These are phyloP conservation scores for Blastocystis sp. DNA, from an alignment of 352 stramenopile genomes.

Conservation along the genomic window DNA sequence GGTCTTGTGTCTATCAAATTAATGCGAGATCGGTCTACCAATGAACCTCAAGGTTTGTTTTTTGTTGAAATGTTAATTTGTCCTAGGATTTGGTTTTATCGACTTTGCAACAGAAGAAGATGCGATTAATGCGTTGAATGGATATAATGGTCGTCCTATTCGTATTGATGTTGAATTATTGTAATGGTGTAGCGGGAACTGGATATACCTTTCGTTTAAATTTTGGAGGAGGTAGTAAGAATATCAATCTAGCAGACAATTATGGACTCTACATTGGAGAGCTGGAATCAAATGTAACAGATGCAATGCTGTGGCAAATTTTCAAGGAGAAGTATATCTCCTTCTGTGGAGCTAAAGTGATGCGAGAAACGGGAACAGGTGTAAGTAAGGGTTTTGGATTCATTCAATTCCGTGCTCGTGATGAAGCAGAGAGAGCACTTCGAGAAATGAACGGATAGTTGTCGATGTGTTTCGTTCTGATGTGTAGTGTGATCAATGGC, in stretches of 20 bases:
- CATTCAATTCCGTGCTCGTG: slow-evolving; percentile 47
- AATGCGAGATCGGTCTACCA: slow-evolving; percentile 48
- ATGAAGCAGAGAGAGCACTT: slow-evolving; percentile 19
- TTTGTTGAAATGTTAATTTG: background rate
- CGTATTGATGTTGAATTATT: background rate
- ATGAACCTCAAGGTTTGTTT: slow-evolving; percentile 3
- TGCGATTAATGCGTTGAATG: slow-evolving; percentile 46
- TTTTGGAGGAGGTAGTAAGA: slow-evolving; percentile 11
- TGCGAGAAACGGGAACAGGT: slow-evolving; percentile 32
- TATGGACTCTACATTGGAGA: slow-evolving; percentile 53
- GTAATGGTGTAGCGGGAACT: slow-evolving; percentile 21
- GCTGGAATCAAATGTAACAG: slow-evolving; percentile 28
- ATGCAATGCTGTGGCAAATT: slow-evolving; percentile 23
- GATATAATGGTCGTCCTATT: slow-evolving; percentile 59
- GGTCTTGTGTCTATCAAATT: slow-evolving; percentile 48
- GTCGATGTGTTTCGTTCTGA: background rate
- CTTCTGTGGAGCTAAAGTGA: slow-evolving; percentile 53
- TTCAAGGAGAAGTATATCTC: slow-evolving; percentile 56
- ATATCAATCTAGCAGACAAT: slow-evolving; percentile 13
- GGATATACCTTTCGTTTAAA: slow-evolving; percentile 59
- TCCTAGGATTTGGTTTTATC: slow-evolving; percentile 50
- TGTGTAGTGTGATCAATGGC: slow-evolving; percentile 49
- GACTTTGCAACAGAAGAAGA: slow-evolving; percentile 60
- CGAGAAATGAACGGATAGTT: slow-evolving; percentile 57
- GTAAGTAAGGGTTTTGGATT: slow-evolving; percentile 52